Conservation (phyloP, 164 flowering plant genomes). For the Stephania yunnanensis region DNA sequence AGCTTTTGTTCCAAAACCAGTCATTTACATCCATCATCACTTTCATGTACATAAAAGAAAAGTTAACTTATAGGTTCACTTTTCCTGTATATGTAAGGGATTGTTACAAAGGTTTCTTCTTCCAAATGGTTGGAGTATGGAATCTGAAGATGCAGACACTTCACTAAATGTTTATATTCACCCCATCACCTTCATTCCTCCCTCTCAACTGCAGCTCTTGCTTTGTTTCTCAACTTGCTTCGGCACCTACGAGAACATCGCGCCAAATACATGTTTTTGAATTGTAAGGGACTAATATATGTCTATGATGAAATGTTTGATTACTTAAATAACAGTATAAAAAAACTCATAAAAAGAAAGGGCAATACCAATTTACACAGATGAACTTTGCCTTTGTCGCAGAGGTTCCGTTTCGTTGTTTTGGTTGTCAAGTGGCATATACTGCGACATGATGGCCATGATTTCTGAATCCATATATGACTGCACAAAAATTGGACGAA, state of each 20-base stretch:
- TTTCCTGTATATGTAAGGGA: neutral
- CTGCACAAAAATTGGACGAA: constrained; percentile 30
- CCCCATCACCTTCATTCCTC: neutral
- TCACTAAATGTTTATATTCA: neutral
- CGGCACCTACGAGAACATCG: neutral
- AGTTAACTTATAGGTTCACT: neutral
- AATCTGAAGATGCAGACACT: neutral
- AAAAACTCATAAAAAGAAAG: neutral
- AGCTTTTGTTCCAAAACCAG: neutral
- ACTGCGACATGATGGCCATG: constrained; percentile 95
- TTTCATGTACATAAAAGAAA: constrained; percentile 12
- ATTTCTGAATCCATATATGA: constrained; percentile 96
- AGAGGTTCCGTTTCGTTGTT: constrained; percentile 48
- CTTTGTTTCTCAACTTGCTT: neutral
- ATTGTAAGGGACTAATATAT: neutral
- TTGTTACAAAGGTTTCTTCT: neutral
- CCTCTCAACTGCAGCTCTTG: neutral
- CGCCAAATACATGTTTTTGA: neutral
- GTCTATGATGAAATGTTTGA: neutral
- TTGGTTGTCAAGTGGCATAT: constrained; percentile 87
- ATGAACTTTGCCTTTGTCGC: constrained; percentile 36
- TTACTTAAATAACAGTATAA: neutral
- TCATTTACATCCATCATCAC: constrained; percentile 10
- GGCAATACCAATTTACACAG: constrained; percentile 29
- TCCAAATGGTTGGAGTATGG: neutral